These are phyloP conservation scores for Kluyveromyces siamensis DNA, from an alignment of 805 yeast genomes.

Conservation along the genomic window DNA sequence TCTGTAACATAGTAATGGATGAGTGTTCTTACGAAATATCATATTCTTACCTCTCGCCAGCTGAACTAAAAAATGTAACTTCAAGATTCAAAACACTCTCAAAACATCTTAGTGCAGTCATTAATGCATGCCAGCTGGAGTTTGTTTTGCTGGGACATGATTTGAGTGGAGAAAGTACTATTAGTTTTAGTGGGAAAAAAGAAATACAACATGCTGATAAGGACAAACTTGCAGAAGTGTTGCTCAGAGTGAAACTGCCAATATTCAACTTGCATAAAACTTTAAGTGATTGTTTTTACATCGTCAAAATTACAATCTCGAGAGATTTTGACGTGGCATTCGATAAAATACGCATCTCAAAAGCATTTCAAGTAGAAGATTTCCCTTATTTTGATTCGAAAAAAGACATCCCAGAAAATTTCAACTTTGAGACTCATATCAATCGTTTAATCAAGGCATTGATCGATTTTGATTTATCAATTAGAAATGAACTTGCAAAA, in stretches of 20 bases:
- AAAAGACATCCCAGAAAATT: conserved; percentile 14
- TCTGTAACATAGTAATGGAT: conserved; percentile 32
- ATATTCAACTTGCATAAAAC: conserved; percentile 28
- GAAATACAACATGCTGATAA: conserved; percentile 33
- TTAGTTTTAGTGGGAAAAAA: conserved; percentile 17
- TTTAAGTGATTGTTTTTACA: conserved; percentile 28
- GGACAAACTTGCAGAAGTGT: conserved; percentile 22
- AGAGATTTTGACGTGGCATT: conserved; percentile 34
- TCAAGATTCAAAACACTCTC: conserved; percentile 26
- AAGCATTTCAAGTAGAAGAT: conserved; percentile 10
- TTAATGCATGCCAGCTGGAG: conserved; percentile 41
- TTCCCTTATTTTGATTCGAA: conserved; percentile 8
- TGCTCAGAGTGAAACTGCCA: conserved; percentile 26
- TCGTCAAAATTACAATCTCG: conserved; percentile 29
- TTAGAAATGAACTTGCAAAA: conserved; percentile 28
- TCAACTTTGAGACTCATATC: conserved; percentile 21
- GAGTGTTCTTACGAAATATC: conserved; percentile 43
- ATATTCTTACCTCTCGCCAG: conserved; percentile 39
- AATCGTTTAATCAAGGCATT: conserved; percentile 24
- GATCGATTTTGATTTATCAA: conserved; percentile 27
- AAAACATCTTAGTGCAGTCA: conserved; percentile 32
- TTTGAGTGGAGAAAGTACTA: conserved; percentile 8
- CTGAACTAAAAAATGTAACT: conserved; percentile 30
- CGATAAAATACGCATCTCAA: conserved; percentile 11
- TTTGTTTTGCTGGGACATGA: conserved; percentile 28